Conservation (phyloP, 2,329 filamentous ascomycete species). For the Colletotrichum nymphaeae region DNA sequence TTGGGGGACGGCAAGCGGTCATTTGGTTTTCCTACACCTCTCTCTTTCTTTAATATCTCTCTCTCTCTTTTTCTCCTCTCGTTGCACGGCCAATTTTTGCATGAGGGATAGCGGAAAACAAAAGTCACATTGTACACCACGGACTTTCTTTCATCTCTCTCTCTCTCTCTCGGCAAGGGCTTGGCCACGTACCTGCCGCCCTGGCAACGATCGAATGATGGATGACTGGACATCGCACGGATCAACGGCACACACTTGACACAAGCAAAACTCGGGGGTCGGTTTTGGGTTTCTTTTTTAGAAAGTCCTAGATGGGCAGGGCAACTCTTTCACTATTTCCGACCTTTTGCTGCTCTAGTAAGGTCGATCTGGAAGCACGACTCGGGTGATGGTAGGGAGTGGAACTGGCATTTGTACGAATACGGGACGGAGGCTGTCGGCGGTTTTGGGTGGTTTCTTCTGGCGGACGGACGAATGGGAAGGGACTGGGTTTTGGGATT, state of each 20-base stretch:
- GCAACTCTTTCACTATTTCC: conserved; percentile 3
- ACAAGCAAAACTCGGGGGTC: neutral
- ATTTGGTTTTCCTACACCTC: conserved; percentile 28
- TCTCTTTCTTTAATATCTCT: conserved; percentile 1
- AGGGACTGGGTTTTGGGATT: conserved; percentile 1
- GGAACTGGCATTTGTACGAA: neutral
- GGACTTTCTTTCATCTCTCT: conserved; percentile 30
- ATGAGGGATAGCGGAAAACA: conserved; percentile 23
- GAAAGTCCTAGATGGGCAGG: neutral
- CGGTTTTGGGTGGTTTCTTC: neutral
- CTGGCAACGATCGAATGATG: conserved; percentile 21
- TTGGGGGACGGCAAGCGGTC: conserved; percentile 35
- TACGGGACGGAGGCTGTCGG: neutral
- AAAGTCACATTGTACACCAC: conserved; percentile 5
- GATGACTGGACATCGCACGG: conserved; percentile 35
- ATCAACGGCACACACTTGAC: conserved; percentile 24
- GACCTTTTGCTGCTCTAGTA: neutral
- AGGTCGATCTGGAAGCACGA: neutral
- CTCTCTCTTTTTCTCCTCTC: conserved; percentile 18
- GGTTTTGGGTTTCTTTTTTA: conserved; percentile 16
- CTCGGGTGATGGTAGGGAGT: neutral
- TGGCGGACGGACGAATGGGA: neutral
- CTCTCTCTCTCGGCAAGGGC: conserved; percentile 9
- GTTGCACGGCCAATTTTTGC: conserved; percentile 18
- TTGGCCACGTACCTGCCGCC: conserved; percentile 9